Conservation (phyloP, 2,329 filamentous ascomycete genomes). For the Emmonsiellopsis sp. region DNA sequence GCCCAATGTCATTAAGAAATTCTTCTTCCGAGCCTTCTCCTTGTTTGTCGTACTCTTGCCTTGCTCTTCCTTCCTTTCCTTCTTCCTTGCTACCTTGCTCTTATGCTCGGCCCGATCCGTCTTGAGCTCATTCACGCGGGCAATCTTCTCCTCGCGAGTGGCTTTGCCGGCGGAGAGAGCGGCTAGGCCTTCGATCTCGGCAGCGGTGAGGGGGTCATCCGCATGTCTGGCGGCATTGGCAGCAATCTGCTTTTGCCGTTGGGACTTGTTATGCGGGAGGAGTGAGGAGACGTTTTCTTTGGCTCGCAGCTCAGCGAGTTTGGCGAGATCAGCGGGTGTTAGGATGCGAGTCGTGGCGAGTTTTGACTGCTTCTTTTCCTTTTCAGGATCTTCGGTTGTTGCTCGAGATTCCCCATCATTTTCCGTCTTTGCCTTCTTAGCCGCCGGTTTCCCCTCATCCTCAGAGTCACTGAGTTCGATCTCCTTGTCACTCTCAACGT, state of each 20-base stretch:
- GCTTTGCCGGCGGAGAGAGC: slow-evolving; percentile 62
- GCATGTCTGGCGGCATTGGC: slow-evolving; percentile 53
- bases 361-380: slow-evolving; percentile 43
- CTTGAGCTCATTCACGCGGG: slow-evolving; percentile 73
- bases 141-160: slow-evolving; percentile 83
- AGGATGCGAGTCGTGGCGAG: slow-evolving; percentile 90
- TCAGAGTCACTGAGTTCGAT: slow-evolving; percentile 66
- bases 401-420: slow-evolving; percentile 18
- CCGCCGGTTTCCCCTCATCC: slow-evolving; percentile 52
- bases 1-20: slow-evolving; percentile 94
- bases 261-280: slow-evolving; percentile 36
- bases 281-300: slow-evolving; percentile 61
- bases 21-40: slow-evolving; percentile 96
- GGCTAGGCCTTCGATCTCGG: slow-evolving; percentile 81
- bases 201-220: slow-evolving; percentile 83
- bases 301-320: slow-evolving; percentile 78
- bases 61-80: slow-evolving; percentile 76
- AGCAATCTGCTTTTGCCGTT: slow-evolving; percentile 37
- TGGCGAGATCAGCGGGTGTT: slow-evolving; percentile 90
- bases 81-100: slow-evolving; percentile 71
- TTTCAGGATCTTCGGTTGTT: slow-evolving; percentile 28
- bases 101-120: slow-evolving; percentile 71
- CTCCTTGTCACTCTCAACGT: slow-evolving; percentile 73
- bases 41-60: slow-evolving; percentile 97
- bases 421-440: slow-evolving; percentile 55